phyloP scores from a whole-genome alignment of 176 grass and related monocot species.

The Stipa capillata region DNA sequence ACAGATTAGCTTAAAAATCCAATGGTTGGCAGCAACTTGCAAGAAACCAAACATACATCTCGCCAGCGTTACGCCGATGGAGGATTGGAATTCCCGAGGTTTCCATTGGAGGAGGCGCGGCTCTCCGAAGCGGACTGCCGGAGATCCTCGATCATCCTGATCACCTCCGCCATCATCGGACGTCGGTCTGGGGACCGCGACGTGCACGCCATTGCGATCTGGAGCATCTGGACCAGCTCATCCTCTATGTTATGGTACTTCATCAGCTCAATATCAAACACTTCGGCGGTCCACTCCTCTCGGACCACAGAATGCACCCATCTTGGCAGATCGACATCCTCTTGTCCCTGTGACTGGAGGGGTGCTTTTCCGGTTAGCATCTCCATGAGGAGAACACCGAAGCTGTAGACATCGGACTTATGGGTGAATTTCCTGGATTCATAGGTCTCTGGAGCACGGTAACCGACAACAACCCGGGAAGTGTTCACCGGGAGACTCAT shows the following conservation, averaged over 20 bases:
- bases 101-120: conserved; percentile 36
- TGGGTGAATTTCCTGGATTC: conserved; percentile 79
- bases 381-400: conserved; percentile 92
- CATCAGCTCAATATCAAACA: conserved; percentile 75
- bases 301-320: conserved; percentile 90
- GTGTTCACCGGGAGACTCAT: conserved; percentile 61
- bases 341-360: conserved; percentile 75
- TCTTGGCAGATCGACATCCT: conserved; percentile 68
- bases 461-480: conserved; percentile 48
- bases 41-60: not conserved
- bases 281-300: conserved; percentile 97
- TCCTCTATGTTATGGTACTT: conserved; percentile 64
- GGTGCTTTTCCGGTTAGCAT: conserved; percentile 94
- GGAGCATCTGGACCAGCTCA: conserved; percentile 92
- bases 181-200: conserved; percentile 49
- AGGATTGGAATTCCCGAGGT: conserved; percentile 40
- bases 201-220: conserved; percentile 80
- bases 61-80: not conserved
- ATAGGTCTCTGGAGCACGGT: conserved; percentile 73
- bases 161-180: conserved; percentile 62
- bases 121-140: conserved; percentile 38
- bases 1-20: not conserved
- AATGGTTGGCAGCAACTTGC: not conserved
- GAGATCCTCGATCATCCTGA: conserved; percentile 75
- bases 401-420: conserved; percentile 92